A percentile compares a stretch with the other conserved stretches of the same genome.
phyloP scores from a whole-genome alignment of 2,329 filamentous ascomycete species.

The Thielaviopsis ethacetica region DNA sequence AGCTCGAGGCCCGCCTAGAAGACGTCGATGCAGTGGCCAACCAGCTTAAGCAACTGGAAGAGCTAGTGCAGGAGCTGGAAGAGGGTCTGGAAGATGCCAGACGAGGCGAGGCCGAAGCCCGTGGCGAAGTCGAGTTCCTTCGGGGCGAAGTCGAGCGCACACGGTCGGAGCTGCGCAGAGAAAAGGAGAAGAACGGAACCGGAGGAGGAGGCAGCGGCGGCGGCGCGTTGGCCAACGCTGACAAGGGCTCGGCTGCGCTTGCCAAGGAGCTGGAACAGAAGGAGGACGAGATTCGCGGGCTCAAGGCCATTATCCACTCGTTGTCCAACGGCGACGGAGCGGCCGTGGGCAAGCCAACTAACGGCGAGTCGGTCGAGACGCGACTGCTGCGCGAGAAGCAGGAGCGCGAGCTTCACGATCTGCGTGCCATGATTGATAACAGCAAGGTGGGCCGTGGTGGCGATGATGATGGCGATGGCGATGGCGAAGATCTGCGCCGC shows the following conservation, averaged over 20 bases:
- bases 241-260: slow-evolving; percentile 8
- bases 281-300: slow-evolving; percentile 89
- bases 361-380: slow-evolving; percentile 37
- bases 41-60: slow-evolving; percentile 88
- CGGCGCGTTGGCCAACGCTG: slow-evolving; percentile 16
- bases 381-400: slow-evolving; percentile 49
- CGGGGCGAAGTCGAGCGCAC: slow-evolving; percentile 88
- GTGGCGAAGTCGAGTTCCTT: slow-evolving; percentile 89
- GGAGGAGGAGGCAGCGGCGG: slow-evolving; percentile 38
- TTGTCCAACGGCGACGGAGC: slow-evolving; percentile 29
- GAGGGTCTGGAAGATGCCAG: slow-evolving; percentile 91
- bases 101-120: slow-evolving; percentile 83
- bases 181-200: slow-evolving; percentile 56
- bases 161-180: slow-evolving; percentile 69
- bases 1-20: slow-evolving; percentile 65
- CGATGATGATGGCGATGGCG: slow-evolving; percentile 79
- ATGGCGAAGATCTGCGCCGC: slow-evolving; percentile 52
- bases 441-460: slow-evolving; percentile 43
- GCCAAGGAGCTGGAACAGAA: slow-evolving; percentile 78
- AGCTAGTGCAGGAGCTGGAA: slow-evolving; percentile 90
- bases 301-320: slow-evolving; percentile 96
- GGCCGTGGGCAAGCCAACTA: slow-evolving; percentile 23
- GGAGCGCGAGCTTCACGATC: slow-evolving; percentile 64
- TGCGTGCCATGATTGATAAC: slow-evolving; percentile 51
- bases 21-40: slow-evolving; percentile 83